Base-by-base conservation (phyloP, 306 rosid species). In the Cucurbita maxima region DNA sequence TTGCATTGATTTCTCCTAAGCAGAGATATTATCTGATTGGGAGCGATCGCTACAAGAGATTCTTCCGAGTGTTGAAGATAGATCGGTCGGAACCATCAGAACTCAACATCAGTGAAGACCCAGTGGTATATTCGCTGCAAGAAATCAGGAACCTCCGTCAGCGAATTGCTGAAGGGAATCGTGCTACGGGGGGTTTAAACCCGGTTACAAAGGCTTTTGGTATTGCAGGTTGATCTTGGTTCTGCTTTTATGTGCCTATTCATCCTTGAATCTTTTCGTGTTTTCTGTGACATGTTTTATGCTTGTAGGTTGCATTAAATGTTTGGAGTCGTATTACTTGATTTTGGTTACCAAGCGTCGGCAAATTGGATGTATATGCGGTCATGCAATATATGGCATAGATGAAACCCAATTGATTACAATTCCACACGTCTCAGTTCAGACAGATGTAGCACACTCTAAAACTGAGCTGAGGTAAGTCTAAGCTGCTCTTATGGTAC, bases 21-120 rank as follows among this genome's bases (percentile, higher is more conserved):
- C 81, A 91, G 96, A 82, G 97, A 58, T 90, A 86, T 67, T 94
- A 89, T 78, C 78, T 94, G 40, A 86, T 94, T 7, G 98, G 97
- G 8, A 87, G 96, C 70, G 98, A 94, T 84, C 85, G 96, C 62
- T 81, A 85, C 77, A 90, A 90, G 87, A 84, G 80, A 71, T 80
- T 85, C 79, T 87, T 82, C 74, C 88, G 97, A 3, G 96, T 94
- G 19, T 76, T 94, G 82, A 94, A 94, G 84, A 87, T 94, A 5
- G 98, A 94, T 81, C 95, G 98, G n/a, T 89, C 94, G 9, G 98
- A 94, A 75, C 86, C 87, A 10, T 88, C 89, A 1, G 98, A 94
- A 82, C 90, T 94, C 69, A 86, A 85, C 37, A 78, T 90, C 45
- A 86, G 90, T 57, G 95, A 94, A 81, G 98, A 94, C 74, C 98